Evolutionary conservation across 345 rosid genomes (phyloP), one percentile per base, ranked within the genome.

Genomic region (Brassica cretica): DNA sequence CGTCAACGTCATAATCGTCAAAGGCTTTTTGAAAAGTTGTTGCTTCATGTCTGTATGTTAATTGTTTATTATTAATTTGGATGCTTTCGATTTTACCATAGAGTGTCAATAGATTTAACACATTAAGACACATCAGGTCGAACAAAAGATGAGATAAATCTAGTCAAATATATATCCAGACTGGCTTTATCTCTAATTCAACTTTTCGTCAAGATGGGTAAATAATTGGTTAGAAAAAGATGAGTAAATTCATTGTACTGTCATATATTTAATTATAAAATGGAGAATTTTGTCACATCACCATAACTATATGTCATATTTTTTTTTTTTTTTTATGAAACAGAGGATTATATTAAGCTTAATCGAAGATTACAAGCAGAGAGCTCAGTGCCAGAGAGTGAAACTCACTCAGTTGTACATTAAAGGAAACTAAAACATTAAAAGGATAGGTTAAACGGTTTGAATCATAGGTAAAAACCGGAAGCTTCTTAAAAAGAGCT

Each of bases 1-100:
- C 79, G 83, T 64, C 72, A 70, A 80, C 67, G 78, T 80, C 82
- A 74, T 79, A 69, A 68, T 79, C 78, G 51, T 74, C 78, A n/a
- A 67, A 68, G 60, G 78, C 51, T 68, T 73, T 74, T 41, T 41
- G 56, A 35, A 74, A 37, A 6, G 56, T 35, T 46, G 78, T 68
- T 79, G 74, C 46, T 68, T 65, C 72, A 35, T 70, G 70, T 21
- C 14, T 46, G n/a, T 24, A 8, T 79, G n/a, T 19, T 64, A 8
- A 5, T 19, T 24, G 51, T 33, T 44, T 39, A 15, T 39, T 4
- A 27, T 39, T 55, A 27, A 25, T 41, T 21, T 62, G 1, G 29
- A 25, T 55, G 19, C 14, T 72, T 44, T 60, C n/a, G 29, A 1
- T 66, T 30, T 66, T 41, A 10, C 29, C 32, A 72, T 24, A 5